Percentiles rank a stretch among this genome's conserved stretches.
These are phyloP conservation scores for Stromatinia cepivora DNA, from an alignment of 2,329 filamentous ascomycete genomes.

Conservation along the genomic window DNA sequence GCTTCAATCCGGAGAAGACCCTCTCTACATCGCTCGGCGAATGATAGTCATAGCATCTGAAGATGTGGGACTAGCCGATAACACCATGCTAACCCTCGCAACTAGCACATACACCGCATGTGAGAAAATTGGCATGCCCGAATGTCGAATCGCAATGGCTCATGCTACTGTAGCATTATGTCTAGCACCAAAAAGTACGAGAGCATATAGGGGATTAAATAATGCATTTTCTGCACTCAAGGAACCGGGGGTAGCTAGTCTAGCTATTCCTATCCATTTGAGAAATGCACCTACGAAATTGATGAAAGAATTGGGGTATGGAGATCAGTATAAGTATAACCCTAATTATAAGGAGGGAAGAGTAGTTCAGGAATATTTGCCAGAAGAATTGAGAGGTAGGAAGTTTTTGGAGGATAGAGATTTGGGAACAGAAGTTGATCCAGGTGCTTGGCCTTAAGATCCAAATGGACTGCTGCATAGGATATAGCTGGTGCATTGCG, in stretches of 20 bases:
- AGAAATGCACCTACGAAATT: conserved; percentile 88
- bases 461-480: conserved; percentile 11
- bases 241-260: conserved; percentile 77
- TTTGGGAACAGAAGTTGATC: conserved; percentile 76
- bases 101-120: conserved; percentile 84
- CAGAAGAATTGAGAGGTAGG: conserved; percentile 68
- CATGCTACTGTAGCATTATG: conserved; percentile 82
- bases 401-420: conserved; percentile 78
- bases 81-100: conserved; percentile 76
- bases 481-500: conserved; percentile 25
- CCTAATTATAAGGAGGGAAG: conserved; percentile 81
- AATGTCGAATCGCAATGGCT: conserved; percentile 87
- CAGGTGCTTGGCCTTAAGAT: conserved; percentile 41
- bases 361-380: conserved; percentile 89
- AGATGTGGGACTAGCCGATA: conserved; percentile 89
- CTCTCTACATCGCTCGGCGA: conserved; percentile 85
- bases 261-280: conserved; percentile 84
- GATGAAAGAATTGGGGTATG: conserved; percentile 92
- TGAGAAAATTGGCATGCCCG: conserved; percentile 92
- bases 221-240: conserved; percentile 76
- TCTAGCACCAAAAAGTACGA: conserved; percentile 80
- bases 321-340: conserved; percentile 93
- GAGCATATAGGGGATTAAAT: conserved; percentile 78
- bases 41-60: conserved; percentile 95
- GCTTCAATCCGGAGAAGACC: conserved; percentile 93